Base-by-base conservation (phyloP, 2,329 filamentous ascomycete genomes). In the Thelonectria olida region DNA sequence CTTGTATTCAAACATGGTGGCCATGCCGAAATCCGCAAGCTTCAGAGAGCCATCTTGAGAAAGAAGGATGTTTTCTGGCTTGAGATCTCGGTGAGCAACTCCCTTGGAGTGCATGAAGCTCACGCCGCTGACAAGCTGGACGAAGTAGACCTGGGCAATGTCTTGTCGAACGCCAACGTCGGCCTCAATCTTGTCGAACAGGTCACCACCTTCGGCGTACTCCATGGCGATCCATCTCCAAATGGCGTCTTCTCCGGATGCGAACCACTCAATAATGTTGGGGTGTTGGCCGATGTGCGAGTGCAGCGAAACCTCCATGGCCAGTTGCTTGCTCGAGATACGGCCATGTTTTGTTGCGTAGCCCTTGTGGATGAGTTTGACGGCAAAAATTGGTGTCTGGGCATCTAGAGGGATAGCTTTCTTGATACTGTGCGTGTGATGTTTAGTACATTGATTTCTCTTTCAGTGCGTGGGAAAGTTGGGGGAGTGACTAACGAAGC, bases 211-310 rank as follows among this genome's bases (percentile, higher is more conserved):
- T 71, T 96, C 92, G 45, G 96, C 96, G 68, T 92, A 90, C 78
- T 99, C 96, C 93, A 99, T 97, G 38, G 94, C 95, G 70, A 99
- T 97, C 96, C 96, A 99, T 69, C 92, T 88, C 95, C 96, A 99
- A 17, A 90, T 80, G 0, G 84, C 73, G 75, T 99, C 94, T 76
- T 97, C 92, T 55, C 93, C 95, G 2, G 90, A 91, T 41, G 91
- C 90, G 70, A 96, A 93, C 85, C 93, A 97, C 74, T 93, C 90
- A 72, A 99, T 97, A 67, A 99, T 91, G 77, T 99, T 97, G 54
- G 90, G 88, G 75, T 99, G 96, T 67, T 92, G 90, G 48, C 92
- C 92, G 56, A 98, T 90, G 73, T 95, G 91, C 52, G 89, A 90
- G 80, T 99, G 96, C 17, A 99, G 85, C 3, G 92, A 91, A 39